phyloP scores from a whole-genome alignment of 2,329 filamentous ascomycete species.

The Penicillium expansum region DNA sequence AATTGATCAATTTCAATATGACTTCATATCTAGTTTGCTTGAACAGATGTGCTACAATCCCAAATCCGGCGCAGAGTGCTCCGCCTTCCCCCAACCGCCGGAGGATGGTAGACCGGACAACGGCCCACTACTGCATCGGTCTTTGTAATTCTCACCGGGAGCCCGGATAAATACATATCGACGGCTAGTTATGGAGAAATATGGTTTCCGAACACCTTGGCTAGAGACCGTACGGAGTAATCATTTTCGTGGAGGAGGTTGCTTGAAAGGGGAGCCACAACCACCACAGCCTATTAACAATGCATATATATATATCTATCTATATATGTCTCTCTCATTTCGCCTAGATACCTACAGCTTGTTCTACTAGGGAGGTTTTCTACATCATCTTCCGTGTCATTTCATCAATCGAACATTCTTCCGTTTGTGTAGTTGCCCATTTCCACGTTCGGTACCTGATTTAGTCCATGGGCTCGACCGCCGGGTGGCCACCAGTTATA shows the following conservation, averaged over 20 bases:
- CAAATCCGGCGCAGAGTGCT: constrained; percentile 35
- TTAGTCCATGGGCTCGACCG: neutral
- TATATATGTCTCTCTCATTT: too few species aligned
- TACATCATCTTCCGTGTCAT: neutral
- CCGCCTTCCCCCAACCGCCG: constrained; percentile 28
- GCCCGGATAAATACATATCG: constrained; percentile 27
- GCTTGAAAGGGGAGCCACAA: neutral
- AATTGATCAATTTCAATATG: neutral
- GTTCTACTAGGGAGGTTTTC: too few species aligned
- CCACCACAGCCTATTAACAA: neutral
- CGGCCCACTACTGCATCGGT: constrained; percentile 24
- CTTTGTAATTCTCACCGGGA: constrained; percentile 23
- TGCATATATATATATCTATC: too few species aligned
- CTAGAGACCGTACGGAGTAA: neutral
- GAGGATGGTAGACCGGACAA: constrained; percentile 29
- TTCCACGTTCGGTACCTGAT: neutral
- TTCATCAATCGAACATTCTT: neutral
- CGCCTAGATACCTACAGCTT: too few species aligned
- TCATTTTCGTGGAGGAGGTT: neutral
- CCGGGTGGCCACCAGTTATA: neutral
- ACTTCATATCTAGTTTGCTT: neutral
- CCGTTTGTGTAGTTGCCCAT: neutral
- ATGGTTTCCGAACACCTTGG: neutral
- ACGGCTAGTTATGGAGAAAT: neutral
- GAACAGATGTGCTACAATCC: neutral